Evolutionary conservation across 2,329 filamentous ascomycete genomes (phyloP).

Genomic region (Oidium heveae): DNA sequence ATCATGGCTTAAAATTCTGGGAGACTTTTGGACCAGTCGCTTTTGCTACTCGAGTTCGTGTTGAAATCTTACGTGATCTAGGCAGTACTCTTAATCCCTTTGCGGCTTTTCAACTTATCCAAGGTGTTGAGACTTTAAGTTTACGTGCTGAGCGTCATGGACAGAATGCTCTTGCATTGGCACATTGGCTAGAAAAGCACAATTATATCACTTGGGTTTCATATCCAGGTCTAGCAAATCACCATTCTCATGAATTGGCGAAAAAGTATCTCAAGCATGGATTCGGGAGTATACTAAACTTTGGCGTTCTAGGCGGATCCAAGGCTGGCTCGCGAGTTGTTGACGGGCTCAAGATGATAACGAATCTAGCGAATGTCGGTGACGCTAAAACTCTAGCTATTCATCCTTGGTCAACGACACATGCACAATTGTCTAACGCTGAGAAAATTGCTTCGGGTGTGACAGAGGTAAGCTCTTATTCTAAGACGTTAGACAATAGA

Average conservation of each 20-base stretch:
- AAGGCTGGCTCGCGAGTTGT: conserved; percentile 69
- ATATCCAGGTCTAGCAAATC: conserved; percentile 68
- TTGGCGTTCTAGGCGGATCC: conserved; percentile 76
- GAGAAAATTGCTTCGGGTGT: conserved; percentile 64
- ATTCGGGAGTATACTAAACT: conserved; percentile 74
- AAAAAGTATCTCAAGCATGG: conserved; percentile 72
- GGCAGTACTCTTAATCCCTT: conserved; percentile 71
- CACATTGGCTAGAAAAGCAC: conserved; percentile 62
- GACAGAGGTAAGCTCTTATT: conserved; percentile 30
- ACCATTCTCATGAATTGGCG: conserved; percentile 53
- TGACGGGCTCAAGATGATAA: conserved; percentile 84
- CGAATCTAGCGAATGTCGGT: conserved; percentile 86
- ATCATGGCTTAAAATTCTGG: conserved; percentile 86
- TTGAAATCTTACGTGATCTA: conserved; percentile 75
- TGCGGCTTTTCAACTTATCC: conserved; percentile 69
- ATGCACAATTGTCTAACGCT: conserved; percentile 68
- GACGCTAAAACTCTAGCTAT: conserved; percentile 90
- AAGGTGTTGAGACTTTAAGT: conserved; percentile 76
- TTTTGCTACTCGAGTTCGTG: conserved; percentile 64
- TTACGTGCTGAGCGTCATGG: conserved; percentile 71
- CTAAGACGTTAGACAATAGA: not conserved
- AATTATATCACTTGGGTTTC: conserved; percentile 77
- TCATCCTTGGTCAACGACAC: conserved; percentile 85
- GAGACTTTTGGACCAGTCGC: conserved; percentile 67
- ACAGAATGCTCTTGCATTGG: conserved; percentile 55